These are phyloP conservation scores for Globisporangium paroecandrum DNA, from an alignment of 352 stramenopile genomes.

Conservation along the genomic window DNA sequence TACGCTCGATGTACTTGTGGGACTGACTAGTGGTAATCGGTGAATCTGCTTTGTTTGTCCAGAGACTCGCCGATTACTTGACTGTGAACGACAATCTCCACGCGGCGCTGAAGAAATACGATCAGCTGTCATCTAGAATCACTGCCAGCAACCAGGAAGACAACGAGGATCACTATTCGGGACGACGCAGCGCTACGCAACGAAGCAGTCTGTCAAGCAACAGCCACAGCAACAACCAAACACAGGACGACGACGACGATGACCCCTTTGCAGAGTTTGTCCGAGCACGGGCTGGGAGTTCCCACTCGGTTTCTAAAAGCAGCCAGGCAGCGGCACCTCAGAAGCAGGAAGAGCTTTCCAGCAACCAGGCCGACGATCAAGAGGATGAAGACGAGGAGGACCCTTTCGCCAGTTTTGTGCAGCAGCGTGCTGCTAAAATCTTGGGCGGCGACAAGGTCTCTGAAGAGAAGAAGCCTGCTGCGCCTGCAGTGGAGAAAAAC, in stretches of 20 bases:
- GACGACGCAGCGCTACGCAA: neutral
- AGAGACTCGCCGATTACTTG: slow-evolving; percentile 67
- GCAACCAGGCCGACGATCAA: slow-evolving; percentile 20
- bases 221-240: slow-evolving; percentile 24
- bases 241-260: slow-evolving; percentile 30
- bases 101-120: slow-evolving; percentile 53
- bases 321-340: neutral
- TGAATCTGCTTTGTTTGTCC: neutral
- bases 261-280: slow-evolving; percentile 70
- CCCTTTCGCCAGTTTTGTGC: slow-evolving; percentile 61
- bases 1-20: neutral
- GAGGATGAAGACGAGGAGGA: slow-evolving; percentile 53
- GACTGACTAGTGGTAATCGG: neutral
- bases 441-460: slow-evolving; percentile 21
- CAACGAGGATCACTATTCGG: neutral
- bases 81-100: slow-evolving; percentile 69
- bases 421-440: slow-evolving; percentile 45
- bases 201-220: slow-evolving; percentile 18
- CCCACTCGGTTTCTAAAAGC: slow-evolving; percentile 19
- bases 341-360: neutral
- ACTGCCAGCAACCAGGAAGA: slow-evolving; percentile 25
- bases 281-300: slow-evolving; percentile 28
- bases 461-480: slow-evolving; percentile 21
- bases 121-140: slow-evolving; percentile 28
- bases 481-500: slow-evolving; percentile 27